phyloP scores from a whole-genome alignment of 129 eudicot species.

The Artemisia annua region DNA sequence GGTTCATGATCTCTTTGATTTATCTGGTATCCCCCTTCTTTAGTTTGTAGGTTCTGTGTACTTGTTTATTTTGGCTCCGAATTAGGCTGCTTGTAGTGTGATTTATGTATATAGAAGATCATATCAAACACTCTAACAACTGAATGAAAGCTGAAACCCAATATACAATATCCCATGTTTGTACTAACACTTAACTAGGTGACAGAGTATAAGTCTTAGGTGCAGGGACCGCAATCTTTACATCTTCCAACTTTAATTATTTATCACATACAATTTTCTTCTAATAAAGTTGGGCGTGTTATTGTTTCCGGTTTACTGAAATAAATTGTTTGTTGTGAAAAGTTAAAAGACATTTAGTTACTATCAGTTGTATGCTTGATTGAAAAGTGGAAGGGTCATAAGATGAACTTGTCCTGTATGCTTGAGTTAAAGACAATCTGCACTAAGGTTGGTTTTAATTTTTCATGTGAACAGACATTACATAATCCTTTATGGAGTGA shows the following conservation, averaged over 20 bases:
- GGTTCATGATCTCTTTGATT: not conserved
- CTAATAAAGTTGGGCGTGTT: not conserved
- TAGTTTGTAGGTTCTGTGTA: not conserved
- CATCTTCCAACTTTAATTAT: not conserved
- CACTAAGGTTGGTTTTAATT: too few species aligned
- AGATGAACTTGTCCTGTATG: too few species aligned
- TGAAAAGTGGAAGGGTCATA: too few species aligned
- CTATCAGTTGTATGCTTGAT: too few species aligned
- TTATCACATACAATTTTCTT: not conserved
- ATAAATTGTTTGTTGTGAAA: not conserved
- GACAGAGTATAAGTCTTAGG: not conserved
- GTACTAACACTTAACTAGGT: not conserved
- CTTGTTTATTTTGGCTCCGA: not conserved
- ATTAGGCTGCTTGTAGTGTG: not conserved
- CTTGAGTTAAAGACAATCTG: too few species aligned
- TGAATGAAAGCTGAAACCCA: conserved; percentile 7
- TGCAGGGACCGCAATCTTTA: not conserved
- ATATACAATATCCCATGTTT: conserved; percentile 4
- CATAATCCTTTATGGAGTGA: not conserved
- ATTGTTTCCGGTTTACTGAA: not conserved
- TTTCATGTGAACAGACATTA: too few species aligned
- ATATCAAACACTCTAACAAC: conserved; percentile 4
- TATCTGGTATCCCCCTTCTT: not conserved
- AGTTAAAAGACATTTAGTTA: too few species aligned
- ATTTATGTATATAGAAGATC: not conserved